Base-by-base conservation (phyloP, 2,329 filamentous ascomycete species). In the Knufia fluminis region DNA sequence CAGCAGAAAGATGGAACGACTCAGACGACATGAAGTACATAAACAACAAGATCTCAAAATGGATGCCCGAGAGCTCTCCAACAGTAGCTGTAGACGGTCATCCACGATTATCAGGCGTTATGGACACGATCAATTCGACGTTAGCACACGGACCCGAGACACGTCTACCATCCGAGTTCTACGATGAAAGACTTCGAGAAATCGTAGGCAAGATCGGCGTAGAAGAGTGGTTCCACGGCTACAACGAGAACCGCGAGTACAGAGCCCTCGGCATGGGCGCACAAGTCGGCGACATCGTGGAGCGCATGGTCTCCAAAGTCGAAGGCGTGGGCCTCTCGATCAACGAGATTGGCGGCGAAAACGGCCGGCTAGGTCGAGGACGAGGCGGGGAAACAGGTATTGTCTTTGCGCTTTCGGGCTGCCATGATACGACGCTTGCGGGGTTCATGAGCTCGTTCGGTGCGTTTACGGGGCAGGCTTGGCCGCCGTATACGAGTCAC, bases 401-500 rank as follows among this genome's bases (percentile, higher is more conserved):
- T 60, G 85, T 83, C 54, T 82, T 97, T 56, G 83, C 81, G 14
- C 71, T 97, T 61, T 86, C 80, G 57, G 90, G 90, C 26, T 95
- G 90, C 61, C 90, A 96, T 66, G 90, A 97, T 63, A 97, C 92
- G 1, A 97, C 92, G 0, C 76, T 98, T 3, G 92, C 87, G 2
- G 86, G 78, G 1, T 72, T 88, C 1, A 71, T 98, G 23, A 71
- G 83, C 14, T 86, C 86, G 57, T 68, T 97, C 4, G 92, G 91
- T 2, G 85, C 85, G 2, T 92, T 87, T 63, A 73, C 86, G 36
- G 71, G 71, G 17, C 78, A 77, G 42, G 75, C 76, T 31, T 98
- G 92, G 92, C 92, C 92, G 1, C 90, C 89, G 0, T 98, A 91
- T 62, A 96, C 91, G 0, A 91, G 86, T 59, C 89, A 94, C 60